Base-by-base conservation (phyloP, 2,329 filamentous ascomycete species). In the Colletotrichum tabaci region DNA sequence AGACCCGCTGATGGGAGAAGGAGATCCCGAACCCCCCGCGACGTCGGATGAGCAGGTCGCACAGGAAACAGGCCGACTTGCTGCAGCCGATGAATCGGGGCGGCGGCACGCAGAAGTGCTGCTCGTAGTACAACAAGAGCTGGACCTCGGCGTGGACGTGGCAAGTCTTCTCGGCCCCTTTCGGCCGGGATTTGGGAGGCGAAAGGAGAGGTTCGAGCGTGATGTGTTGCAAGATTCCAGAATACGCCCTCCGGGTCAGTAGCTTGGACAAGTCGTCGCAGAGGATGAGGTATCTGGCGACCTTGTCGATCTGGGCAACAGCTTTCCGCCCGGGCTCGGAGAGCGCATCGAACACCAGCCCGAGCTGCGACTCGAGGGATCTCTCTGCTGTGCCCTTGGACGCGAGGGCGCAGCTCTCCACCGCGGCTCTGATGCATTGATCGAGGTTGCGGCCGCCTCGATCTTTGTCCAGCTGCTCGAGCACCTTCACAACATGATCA, bases 61-160 rank as follows among this genome's bases (percentile, higher is more conserved):
- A 58, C 16, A 58, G 15, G 26, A 58, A 58, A 7, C 40, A 58
- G 2, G 40, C 56, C 7, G 40, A 58, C 23, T 58, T 58, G 8
- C 56, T 58, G 40, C 21, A 58, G 8, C 38, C 40, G 15, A 58
- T 58, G 40, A 44, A 58, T 4, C 40, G 40, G 44, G 56, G 38
- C n/a, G 40, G 8, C 26, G 21, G 40, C 16, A 12, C 7, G 13
- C 15, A 18, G 3, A 7, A 9, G 16, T 8, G 6, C 8, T 15
- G 40, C 21, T 58, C 21, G 8, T 58, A 58, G 18, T 58, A 15
- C 7, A 58, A 7, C 10, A 58, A 21, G 21, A 58, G 56, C 38
- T 46, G 21, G 3, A 58, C 40, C 21, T 44, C 38, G 7, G 40
- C 40, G 15, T 58, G 15, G 56, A 46, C 40, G 8, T 44, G 44